Percentiles rank a stretch among this genome's conserved stretches.
Evolutionary conservation across 441 rosid species (phyloP).

Genomic region (Adansonia madagascariensis): DNA sequence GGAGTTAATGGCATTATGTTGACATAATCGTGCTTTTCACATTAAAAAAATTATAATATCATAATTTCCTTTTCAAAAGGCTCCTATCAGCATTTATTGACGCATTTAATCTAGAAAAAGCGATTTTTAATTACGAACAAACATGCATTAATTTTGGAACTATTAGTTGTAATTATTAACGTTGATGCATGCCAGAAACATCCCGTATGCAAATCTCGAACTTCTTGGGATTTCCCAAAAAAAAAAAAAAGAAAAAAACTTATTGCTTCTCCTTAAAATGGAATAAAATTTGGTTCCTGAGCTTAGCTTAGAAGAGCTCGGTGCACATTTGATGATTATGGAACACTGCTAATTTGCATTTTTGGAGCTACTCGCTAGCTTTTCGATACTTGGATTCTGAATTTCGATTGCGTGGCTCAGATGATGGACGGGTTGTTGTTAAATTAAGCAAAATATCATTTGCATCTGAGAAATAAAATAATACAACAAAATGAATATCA

Average conservation of each 20-base stretch:
- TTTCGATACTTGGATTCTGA: neutral
- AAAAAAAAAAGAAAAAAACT: no score
- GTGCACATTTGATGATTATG: neutral
- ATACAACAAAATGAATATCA: no score
- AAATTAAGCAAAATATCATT: neutral
- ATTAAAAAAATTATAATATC: neutral
- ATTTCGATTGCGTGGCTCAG: neutral
- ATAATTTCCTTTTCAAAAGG: neutral
- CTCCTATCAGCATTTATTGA: neutral
- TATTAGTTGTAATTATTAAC: neutral
- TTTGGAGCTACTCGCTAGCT: neutral
- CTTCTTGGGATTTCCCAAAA: no score
- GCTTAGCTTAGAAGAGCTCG: neutral
- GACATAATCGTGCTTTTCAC: constrained; percentile 1
- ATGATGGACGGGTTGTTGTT: neutral
- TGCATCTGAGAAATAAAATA: neutral
- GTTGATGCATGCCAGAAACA: neutral
- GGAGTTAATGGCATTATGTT: neutral
- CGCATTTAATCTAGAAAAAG: neutral
- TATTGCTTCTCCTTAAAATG: neutral
- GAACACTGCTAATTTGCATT: neutral
- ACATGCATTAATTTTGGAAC: neutral
- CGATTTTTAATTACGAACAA: neutral
- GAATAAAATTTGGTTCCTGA: no score
- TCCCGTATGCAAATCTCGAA: no score